Base-by-base conservation (phyloP, 2,329 filamentous ascomycete genomes). In the Talaromyces sp. region DNA sequence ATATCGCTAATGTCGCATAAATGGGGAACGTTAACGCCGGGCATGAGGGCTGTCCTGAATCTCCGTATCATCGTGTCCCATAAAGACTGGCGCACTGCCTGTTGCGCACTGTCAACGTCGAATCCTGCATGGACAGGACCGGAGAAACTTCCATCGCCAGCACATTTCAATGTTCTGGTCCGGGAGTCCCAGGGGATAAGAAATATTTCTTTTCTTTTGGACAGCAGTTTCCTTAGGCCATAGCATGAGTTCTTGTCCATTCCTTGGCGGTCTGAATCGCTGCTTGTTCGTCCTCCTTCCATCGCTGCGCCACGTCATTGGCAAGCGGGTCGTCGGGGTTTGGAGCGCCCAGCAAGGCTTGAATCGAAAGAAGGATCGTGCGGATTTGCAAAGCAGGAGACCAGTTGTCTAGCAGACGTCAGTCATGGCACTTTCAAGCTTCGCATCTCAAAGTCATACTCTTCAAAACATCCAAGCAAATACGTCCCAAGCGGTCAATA, bases 261-360 rank as follows among this genome's bases (percentile, higher is more conserved):
- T 96, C 92, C 72, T 85, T 89, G 17, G 93, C 93, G 8, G 92
- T 98, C 66, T 90, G 87, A 70, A 99, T 98, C 27, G 95, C 95
- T 55, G 91, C 91, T 66, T 88, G 87, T 78, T 98, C 91, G 72
- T 99, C 88, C 72, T 98, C 92, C 81, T 98, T 97, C 95, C 95
- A 99, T 73, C 89, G 88, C 81, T 98, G 96, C 39, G 95, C 95
- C 49, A 99, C 95, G 67, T 99, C 93, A 73, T 96, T 96, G 56
- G 95, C 96, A 49, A 99, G 86, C n/a, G 95, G 96, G 73, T 99
- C 95, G 72, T 99, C 95, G 32, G 96, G 95, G 78, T 99, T 99
- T 15, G 95, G 95, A 6, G 95, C 93, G 52, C 95, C 95, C 15
- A 99, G 87, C 27, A 99, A 85, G 57, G 95, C 95, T 78, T 99